Conservation (phyloP, 1,139 yeast genomes). For the Blastobotrys ciferrii region DNA sequence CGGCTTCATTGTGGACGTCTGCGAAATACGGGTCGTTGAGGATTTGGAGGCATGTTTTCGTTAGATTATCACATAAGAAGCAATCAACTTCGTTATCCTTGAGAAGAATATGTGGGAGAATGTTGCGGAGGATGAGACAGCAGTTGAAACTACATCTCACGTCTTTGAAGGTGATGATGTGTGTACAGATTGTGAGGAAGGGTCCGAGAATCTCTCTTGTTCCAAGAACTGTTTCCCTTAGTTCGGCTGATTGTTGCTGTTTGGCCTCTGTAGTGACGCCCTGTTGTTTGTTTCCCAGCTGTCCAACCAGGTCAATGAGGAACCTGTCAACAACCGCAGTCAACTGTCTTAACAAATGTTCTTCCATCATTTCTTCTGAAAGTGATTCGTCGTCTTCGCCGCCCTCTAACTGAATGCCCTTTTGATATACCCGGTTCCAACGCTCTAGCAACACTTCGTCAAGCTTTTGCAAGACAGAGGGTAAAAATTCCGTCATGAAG, state of each 20-base stretch:
- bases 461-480: slow-evolving; percentile 67
- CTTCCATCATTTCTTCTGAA: slow-evolving; percentile 98
- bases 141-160: slow-evolving; percentile 92
- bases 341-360: slow-evolving; percentile 85
- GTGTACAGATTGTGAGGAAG: slow-evolving; percentile 70
- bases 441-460: slow-evolving; percentile 65
- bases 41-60: slow-evolving; percentile 56
- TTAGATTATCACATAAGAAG: slow-evolving; percentile 55
- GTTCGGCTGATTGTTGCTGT: slow-evolving; percentile 38
- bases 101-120: slow-evolving; percentile 62
- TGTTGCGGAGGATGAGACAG: slow-evolving; percentile 71
- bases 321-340: slow-evolving; percentile 92
- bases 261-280: slow-evolving; percentile 11
- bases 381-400: slow-evolving; percentile 67
- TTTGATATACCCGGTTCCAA: slow-evolving; percentile 72
- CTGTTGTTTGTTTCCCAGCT: slow-evolving; percentile 35
- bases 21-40: slow-evolving; percentile 73
- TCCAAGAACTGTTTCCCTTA: slow-evolving; percentile 62
- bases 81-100: slow-evolving; percentile 77
- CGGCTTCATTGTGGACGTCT: slow-evolving; percentile 90
- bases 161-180: slow-evolving; percentile 78
- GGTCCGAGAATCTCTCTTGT: slow-evolving; percentile 74
- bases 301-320: slow-evolving; percentile 86
- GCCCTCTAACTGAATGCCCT: slow-evolving; percentile 69
- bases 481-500: slow-evolving; percentile 76